Evolutionary conservation across 2,329 filamentous ascomycete species (phyloP).

Genomic region (Cytospora leucostoma): DNA sequence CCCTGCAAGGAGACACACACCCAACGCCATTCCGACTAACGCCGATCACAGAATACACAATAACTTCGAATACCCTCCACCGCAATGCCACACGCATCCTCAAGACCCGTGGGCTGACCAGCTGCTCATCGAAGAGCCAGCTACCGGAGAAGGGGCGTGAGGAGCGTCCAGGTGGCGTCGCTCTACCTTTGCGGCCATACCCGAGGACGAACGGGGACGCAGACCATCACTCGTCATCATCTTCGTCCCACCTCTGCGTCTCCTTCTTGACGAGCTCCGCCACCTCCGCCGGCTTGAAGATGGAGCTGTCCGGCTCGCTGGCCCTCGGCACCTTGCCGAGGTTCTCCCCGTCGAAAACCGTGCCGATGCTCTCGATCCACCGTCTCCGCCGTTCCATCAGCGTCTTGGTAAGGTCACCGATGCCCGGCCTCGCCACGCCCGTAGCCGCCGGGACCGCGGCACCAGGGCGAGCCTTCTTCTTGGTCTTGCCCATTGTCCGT

Average conservation of each 20-base stretch:
- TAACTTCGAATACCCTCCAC: background rate
- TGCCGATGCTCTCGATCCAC: slow-evolving; percentile 89
- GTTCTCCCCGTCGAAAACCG: slow-evolving; percentile 84
- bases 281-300: slow-evolving; percentile 77
- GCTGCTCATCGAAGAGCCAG: background rate
- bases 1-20: background rate
- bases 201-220: background rate
- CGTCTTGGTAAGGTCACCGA: slow-evolving; percentile 87
- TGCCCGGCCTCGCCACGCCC: slow-evolving; percentile 71
- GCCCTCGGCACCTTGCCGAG: slow-evolving; percentile 69
- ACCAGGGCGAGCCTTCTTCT: slow-evolving; percentile 81
- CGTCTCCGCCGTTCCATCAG: slow-evolving; percentile 88
- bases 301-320: slow-evolving; percentile 63
- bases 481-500: slow-evolving; percentile 88
- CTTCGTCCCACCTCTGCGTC: slow-evolving; percentile 79
- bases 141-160: background rate
- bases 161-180: background rate
- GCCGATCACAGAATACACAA: background rate
- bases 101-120: background rate
- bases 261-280: slow-evolving; percentile 71
- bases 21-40: slow-evolving; percentile 7
- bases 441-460: slow-evolving; percentile 64
- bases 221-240: slow-evolving; percentile 61
- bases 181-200: background rate
- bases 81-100: background rate